Evolutionary conservation across 768 basidiomycete species (phyloP), one percentile per base, ranked within the genome.

Genomic region (Holtermannia corniformis): DNA sequence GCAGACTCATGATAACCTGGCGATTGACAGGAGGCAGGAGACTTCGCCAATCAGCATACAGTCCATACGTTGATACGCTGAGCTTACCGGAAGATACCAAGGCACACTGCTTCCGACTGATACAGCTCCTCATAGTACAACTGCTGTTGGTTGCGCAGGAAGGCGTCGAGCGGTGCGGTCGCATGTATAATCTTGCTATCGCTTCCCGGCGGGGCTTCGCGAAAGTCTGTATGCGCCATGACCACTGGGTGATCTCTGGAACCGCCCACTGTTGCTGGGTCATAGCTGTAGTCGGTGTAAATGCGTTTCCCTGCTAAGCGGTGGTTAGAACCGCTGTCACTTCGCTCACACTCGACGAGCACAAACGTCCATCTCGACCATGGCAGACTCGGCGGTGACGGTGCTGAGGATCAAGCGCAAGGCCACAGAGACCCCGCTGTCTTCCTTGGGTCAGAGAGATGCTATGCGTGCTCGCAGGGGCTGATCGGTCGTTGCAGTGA

Each of bases 381-480:
- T 37, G 16, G 32, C 32, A 37, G n/a, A n/a, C n/a, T n/a, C n/a
- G n/a, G 32, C 32, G 16, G 32, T 37, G 51, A 72, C 71, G 5
- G 63, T 73, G 22, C 51, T 73, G 19, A 47, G 71, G 5, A 72
- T 73, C 70, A 73, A 73, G 60, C 56, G 72, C 11, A 73, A 72
- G 56, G 67, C 68, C 12, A 73, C 66, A 13, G 71, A 73, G 26
- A 52, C 63, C 3, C 72, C 71, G 0, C 56, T 73, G 20, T 62
- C 67, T 12, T 67, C 68, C 4, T 57, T 73, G 16, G 68, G 72
- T 72, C 26, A 48, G 61, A 56, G 21, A 3, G 21, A 5, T 51
- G 42, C 32, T 23, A 14, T 47, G 46, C 32, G 16, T 37, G 16
- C 14, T 53, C 14, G 14, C 11, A 5, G 13, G n/a, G n/a, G n/a